phyloP scores from a whole-genome alignment of 768 basidiomycete genomes.

The Suillus brevipes region DNA sequence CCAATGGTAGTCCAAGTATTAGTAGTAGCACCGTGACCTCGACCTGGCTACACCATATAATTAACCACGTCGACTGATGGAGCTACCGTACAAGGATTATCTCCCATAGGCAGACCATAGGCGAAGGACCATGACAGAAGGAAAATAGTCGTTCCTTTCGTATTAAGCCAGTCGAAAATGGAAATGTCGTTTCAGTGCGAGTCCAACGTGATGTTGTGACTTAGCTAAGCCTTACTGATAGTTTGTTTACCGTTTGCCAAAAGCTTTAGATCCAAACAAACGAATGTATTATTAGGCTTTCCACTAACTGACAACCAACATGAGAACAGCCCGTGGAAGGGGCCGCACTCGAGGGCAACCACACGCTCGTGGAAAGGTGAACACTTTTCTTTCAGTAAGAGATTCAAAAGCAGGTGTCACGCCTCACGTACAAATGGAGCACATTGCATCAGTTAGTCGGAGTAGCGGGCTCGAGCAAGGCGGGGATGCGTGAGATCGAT shows the following conservation, averaged over 20 bases:
- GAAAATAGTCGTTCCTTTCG: not conserved
- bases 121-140: not conserved
- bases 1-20: too few relatives aligned
- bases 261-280: constrained; percentile 3
- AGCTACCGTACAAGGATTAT: not conserved
- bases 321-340: not conserved
- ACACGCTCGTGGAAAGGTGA: not conserved
- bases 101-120: not conserved
- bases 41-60: not conserved
- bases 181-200: not conserved
- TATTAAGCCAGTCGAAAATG: not conserved
- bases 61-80: not conserved
- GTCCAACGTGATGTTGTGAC: not conserved
- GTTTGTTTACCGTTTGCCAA: not conserved
- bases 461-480: constrained; percentile 75
- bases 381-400: not conserved
- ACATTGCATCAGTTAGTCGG: constrained; percentile 71
- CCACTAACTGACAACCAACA: not conserved
- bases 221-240: not conserved
- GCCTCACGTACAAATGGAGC: constrained; percentile 47
- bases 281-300: not conserved
- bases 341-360: not conserved
- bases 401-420: not conserved
- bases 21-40: too few relatives aligned
- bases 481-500: constrained; percentile 67